Evolutionary conservation across 2,329 filamentous ascomycete genomes (phyloP), one percentile per base, ranked within the genome.

Genomic region (Epichloe typhina): DNA sequence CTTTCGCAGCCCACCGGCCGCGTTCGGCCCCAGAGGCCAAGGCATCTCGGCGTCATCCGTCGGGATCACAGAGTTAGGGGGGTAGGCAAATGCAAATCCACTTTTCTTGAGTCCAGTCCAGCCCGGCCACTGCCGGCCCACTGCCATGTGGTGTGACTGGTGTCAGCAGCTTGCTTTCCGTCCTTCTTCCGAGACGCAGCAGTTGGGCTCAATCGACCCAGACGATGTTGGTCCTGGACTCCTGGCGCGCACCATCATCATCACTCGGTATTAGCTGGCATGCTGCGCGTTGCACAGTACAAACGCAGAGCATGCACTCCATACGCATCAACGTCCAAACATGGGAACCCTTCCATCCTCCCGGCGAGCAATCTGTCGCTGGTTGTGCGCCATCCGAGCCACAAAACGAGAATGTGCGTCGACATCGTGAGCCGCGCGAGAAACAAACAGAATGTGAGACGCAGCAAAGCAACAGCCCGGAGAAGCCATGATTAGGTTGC

Each of bases 21-120:
- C 49, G 23, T 46, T 43, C 26, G 44, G 44, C 49, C 26, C 37
- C 49, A 38, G 44, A 47, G 38, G 44, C 49, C 49, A 50, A 50
- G 49, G 26, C 42, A 3, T 31, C 37, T 43, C 47, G 44, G 49
- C 49, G 37, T 21, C 19, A 37, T 47, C 4, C 31, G 26, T 26
- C 26, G 26, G 7, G 26, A 26, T 26, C 26, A 26, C 7, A 12
- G 7, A 44, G 17, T 15, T 15, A 19, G 15, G 43, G 9, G 49
- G 17, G 17, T 5, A 17, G 17, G 37, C 6, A 17, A 23, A 26
- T 31, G 37, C 6, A 4, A 23, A 42, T 11, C 8, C 26, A 17
- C 21, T 4, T 4, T 4, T 21, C 5, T 21, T 21, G 17, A 17
- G 17, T 1, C 17, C 17, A 31, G 26, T 4, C 26, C 26, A 4